Percentiles rank a stretch among this genome's conserved stretches.
phyloP scores from a whole-genome alignment of 352 stramenopile genomes.

The Hyphochytrium catenoides region DNA sequence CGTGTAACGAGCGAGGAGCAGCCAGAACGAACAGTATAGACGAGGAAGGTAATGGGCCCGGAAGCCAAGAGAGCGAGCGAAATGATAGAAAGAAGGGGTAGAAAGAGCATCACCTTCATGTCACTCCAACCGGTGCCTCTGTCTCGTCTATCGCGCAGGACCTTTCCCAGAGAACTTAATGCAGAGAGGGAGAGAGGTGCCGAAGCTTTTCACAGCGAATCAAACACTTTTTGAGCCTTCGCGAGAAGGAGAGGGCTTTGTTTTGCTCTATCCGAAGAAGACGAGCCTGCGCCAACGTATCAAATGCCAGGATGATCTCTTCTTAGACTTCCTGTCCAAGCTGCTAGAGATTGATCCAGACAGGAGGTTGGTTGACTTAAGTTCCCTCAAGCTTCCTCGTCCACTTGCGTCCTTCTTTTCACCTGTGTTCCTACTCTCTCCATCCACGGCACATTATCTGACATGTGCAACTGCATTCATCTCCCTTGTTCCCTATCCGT shows the following conservation, averaged over 20 bases:
- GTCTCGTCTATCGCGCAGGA: conserved; percentile 14
- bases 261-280: conserved; percentile 11
- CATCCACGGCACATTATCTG: too few species aligned
- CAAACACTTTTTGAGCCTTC: conserved; percentile 22
- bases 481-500: too few species aligned
- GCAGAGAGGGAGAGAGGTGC: conserved; percentile 17
- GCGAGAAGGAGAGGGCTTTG: conserved; percentile 18
- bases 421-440: too few species aligned
- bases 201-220: conserved; percentile 27
- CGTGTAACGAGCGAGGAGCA: too few species aligned
- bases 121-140: not conserved
- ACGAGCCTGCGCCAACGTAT: conserved; percentile 28
- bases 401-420: too few species aligned
- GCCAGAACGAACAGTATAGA: too few species aligned
- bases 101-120: too few species aligned
- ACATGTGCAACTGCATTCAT: too few species aligned
- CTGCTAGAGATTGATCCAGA: conserved; percentile 36
- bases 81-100: too few species aligned
- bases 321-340: conserved; percentile 33
- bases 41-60: too few species aligned
- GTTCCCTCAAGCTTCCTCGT: conserved; percentile 30
- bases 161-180: conserved; percentile 35
- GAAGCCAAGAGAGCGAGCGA: too few species aligned
- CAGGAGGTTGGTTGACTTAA: conserved; percentile 18
- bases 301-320: conserved; percentile 22